These are phyloP conservation scores for Wallacemonas sp. DNA, from an alignment of 208 protist genomes.

Conservation along the genomic window DNA sequence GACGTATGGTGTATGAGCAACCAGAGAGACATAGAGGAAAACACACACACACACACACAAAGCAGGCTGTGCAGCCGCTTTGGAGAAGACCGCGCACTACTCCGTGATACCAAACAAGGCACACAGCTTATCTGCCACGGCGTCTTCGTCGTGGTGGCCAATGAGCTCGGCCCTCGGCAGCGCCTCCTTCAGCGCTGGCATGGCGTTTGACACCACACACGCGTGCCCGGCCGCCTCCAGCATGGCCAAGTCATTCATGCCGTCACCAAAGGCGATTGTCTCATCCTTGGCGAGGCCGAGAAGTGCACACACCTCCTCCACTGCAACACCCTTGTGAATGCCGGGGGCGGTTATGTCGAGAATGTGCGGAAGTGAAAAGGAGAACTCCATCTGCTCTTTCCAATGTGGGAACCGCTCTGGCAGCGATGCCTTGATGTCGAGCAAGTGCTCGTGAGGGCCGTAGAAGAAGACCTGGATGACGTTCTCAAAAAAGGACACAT, in stretches of 20 bases:
- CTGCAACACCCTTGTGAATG: slow-evolving; percentile 55
- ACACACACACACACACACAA: too few relatives aligned
- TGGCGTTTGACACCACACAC: slow-evolving; percentile 63
- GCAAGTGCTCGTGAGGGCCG: slow-evolving; percentile 21
- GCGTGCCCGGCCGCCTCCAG: slow-evolving; percentile 40
- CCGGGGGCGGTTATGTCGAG: slow-evolving; percentile 39
- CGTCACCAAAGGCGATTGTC: slow-evolving; percentile 63
- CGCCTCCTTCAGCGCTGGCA: slow-evolving; percentile 16
- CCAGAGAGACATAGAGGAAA: too few relatives aligned
- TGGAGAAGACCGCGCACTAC: too few relatives aligned
- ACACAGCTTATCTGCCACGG: slow-evolving; percentile 36
- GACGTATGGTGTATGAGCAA: too few relatives aligned
- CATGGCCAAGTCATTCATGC: slow-evolving; percentile 74
- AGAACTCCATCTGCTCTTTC: slow-evolving; percentile 6
- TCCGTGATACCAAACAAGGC: slow-evolving; percentile 12
- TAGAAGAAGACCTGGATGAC: slow-evolving; percentile 38
- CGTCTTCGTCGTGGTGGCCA: slow-evolving; percentile 37
- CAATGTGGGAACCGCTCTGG: slow-evolving; percentile 7
- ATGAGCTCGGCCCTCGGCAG: slow-evolving; percentile 25
- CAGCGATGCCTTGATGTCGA: slow-evolving; percentile 17
- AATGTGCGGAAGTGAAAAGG: slow-evolving; percentile 38
- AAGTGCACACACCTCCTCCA: slow-evolving; percentile 40
- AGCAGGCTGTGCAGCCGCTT: too few relatives aligned
- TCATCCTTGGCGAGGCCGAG: slow-evolving; percentile 32
- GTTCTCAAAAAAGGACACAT: slow-evolving; percentile 15